These are phyloP conservation scores for Closterium sp. DNA, from an alignment of 139 green algal species.

Conservation along the genomic window DNA sequence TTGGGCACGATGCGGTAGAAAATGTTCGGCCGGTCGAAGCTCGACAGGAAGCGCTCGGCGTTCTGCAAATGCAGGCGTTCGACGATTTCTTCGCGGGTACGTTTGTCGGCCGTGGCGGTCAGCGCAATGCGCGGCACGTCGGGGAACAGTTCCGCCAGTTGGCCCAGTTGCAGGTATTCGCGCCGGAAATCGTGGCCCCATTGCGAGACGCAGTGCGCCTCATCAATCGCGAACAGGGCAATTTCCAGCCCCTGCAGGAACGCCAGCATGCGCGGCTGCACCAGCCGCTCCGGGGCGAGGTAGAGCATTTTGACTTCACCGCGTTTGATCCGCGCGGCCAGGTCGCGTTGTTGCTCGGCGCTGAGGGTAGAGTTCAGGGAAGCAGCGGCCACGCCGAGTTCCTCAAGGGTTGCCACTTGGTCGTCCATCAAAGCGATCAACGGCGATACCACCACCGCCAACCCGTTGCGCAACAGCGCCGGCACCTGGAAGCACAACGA, in stretches of 20 bases:
- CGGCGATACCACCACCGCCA: slow-evolving; percentile 67
- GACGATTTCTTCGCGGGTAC: slow-evolving; percentile 71
- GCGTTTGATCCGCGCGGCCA: not conserved
- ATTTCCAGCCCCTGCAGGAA: slow-evolving; percentile 3
- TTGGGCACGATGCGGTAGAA: slow-evolving; percentile 35
- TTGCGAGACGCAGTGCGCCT: slow-evolving; percentile 93
- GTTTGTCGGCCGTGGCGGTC: slow-evolving; percentile 71
- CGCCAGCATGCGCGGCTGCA: slow-evolving; percentile 10
- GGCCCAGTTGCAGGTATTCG: slow-evolving; percentile 54
- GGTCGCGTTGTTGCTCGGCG: not conserved
- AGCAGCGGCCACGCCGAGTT: not conserved
- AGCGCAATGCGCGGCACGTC: slow-evolving; percentile 66
- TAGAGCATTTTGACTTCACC: not conserved
- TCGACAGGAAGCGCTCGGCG: slow-evolving; percentile 52
- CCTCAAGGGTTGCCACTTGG: slow-evolving; percentile 53
- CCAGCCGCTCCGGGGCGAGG: too few relatives aligned
- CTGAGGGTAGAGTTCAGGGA: slow-evolving; percentile 18
- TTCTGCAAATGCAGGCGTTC: slow-evolving; percentile 63
- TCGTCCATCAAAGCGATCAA: slow-evolving; percentile 79
- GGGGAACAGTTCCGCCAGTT: slow-evolving; percentile 60
- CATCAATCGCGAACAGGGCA: slow-evolving; percentile 73
- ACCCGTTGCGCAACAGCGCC: slow-evolving; percentile 47
- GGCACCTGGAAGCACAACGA: slow-evolving; percentile 77
- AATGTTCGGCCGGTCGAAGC: slow-evolving; percentile 83
- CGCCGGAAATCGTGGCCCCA: slow-evolving; percentile 92